These are phyloP conservation scores for Hibiscus trionum DNA, from an alignment of 345 rosid genomes.

Conservation along the genomic window DNA sequence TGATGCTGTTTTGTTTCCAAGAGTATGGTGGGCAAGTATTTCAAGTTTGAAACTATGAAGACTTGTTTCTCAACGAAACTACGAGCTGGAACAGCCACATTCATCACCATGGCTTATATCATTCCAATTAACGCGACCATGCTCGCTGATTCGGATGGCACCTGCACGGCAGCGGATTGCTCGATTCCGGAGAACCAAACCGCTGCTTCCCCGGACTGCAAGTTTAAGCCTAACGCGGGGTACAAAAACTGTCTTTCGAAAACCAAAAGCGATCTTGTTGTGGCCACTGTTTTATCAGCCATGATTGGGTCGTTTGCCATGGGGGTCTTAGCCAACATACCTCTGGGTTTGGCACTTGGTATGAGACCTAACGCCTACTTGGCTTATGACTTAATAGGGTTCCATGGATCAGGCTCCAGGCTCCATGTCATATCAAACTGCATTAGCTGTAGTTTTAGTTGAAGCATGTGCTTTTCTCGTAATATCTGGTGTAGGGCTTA, in stretches of 20 bases:
- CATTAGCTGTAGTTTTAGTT: conserved; percentile 58
- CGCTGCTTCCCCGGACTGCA: conserved; percentile 36
- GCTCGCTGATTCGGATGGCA: conserved; percentile 67
- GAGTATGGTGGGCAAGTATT: conserved; percentile 53
- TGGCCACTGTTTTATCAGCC: conserved; percentile 64
- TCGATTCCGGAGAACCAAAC: conserved; percentile 31
- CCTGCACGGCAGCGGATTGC: conserved; percentile 56
- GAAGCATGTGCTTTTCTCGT: conserved; percentile 59
- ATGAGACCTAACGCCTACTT: conserved; percentile 87
- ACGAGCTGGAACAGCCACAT: conserved; percentile 84
- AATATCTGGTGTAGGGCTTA: conserved; percentile 51
- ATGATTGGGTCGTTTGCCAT: conserved; percentile 76
- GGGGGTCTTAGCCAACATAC: conserved; percentile 78
- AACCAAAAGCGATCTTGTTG: conserved; percentile 67
- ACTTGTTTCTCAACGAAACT: conserved; percentile 64
- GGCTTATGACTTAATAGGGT: conserved; percentile 74
- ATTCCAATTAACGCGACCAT: conserved; percentile 82
- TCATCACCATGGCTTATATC: conserved; percentile 92
- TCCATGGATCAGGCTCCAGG: conserved; percentile 85
- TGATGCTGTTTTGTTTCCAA: conserved; percentile 50
- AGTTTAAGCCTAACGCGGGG: conserved; percentile 46
- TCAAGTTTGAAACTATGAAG: conserved; percentile 61
- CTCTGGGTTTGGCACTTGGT: conserved; percentile 78
- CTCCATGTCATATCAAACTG: conserved; percentile 54
- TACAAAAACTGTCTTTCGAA: conserved; percentile 55